Conservation (phyloP, 176 grass and related monocot species). For the Aegilops sharonensis region DNA sequence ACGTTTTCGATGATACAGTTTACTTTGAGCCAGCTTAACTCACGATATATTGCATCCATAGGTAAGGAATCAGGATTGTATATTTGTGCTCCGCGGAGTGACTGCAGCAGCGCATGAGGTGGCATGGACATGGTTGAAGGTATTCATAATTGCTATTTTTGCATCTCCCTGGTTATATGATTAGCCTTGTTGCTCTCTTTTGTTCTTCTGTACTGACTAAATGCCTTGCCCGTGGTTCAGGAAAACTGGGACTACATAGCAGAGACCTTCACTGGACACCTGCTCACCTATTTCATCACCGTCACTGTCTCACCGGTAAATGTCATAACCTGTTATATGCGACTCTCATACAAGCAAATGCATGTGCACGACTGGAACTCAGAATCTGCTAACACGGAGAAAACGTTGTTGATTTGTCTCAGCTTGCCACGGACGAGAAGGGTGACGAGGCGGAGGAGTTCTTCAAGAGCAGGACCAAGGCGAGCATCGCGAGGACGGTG, state of each 20-base stretch:
- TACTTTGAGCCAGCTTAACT: constrained; percentile 27
- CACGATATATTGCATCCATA: constrained; percentile 24
- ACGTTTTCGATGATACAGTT: not conserved
- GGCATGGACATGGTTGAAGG: constrained; percentile 95
- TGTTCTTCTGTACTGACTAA: constrained; percentile 9
- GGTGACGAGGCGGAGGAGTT: constrained; percentile 81
- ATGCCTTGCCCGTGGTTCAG: constrained; percentile 41
- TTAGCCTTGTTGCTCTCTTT: not conserved
- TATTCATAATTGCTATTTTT: constrained; percentile 23
- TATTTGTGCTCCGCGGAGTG: constrained; percentile 70
- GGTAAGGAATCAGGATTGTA: constrained; percentile 88
- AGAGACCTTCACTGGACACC: constrained; percentile 71
- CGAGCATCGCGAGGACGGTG: constrained; percentile 68
- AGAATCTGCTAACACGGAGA: not conserved
- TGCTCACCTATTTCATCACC: constrained; percentile 63
- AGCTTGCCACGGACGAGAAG: constrained; percentile 71
- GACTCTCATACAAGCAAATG: not conserved
- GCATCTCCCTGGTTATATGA: not conserved
- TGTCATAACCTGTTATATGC: not conserved
- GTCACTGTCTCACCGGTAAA: constrained; percentile 57
- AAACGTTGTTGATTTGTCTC: constrained; percentile 21
- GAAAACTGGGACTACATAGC: constrained; percentile 89
- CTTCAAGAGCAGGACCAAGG: constrained; percentile 66
- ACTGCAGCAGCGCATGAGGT: constrained; percentile 53
- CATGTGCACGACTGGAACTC: not conserved